Percentiles rank a stretch among this genome's conserved stretches.
Evolutionary conservation across 306 rosid species (phyloP).

Genomic region (Quercus wislizeni): DNA sequence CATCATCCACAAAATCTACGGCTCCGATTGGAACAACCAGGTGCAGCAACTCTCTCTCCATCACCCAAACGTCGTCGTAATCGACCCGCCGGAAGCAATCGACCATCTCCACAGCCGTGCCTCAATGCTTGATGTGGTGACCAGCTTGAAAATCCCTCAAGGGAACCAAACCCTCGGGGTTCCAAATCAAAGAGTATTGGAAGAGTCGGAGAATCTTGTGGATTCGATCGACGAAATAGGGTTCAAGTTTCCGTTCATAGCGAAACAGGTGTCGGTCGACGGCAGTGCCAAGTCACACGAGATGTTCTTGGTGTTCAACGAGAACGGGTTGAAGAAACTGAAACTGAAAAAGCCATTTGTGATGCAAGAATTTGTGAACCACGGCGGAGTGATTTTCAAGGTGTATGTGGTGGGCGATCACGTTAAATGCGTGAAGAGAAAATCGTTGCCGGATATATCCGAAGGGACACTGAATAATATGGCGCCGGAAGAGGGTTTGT

Average conservation of each 20-base stretch:
- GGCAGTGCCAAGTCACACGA: constrained; percentile 44
- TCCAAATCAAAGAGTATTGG: constrained; percentile 23
- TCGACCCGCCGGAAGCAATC: constrained; percentile 34
- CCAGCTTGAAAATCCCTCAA: background rate
- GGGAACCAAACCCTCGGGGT: background rate
- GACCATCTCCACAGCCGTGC: constrained; percentile 30
- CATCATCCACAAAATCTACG: constrained; percentile 36
- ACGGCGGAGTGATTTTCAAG: constrained; percentile 71
- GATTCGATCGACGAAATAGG: background rate
- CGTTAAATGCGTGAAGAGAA: constrained; percentile 52
- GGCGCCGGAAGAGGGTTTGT: constrained; percentile 10
- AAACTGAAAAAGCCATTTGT: constrained; percentile 24
- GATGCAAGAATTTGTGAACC: constrained; percentile 71
- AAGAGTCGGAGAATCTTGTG: background rate
- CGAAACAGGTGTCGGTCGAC: constrained; percentile 22
- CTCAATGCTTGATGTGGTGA: constrained; percentile 36
- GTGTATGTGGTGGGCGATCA: constrained; percentile 57
- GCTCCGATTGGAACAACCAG: constrained; percentile 17
- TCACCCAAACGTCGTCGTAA: constrained; percentile 9
- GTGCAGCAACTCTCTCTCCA: background rate
- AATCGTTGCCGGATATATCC: constrained; percentile 43
- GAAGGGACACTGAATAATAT: constrained; percentile 18
- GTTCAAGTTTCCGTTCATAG: constrained; percentile 25
- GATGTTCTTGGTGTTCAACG: constrained; percentile 43
- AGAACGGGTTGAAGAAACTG: constrained; percentile 28